Evolutionary conservation across 371 early-diverging fungal genomes (phyloP), one percentile per base, ranked within the genome.

Genomic region (Lichtheimia hyalospora): DNA sequence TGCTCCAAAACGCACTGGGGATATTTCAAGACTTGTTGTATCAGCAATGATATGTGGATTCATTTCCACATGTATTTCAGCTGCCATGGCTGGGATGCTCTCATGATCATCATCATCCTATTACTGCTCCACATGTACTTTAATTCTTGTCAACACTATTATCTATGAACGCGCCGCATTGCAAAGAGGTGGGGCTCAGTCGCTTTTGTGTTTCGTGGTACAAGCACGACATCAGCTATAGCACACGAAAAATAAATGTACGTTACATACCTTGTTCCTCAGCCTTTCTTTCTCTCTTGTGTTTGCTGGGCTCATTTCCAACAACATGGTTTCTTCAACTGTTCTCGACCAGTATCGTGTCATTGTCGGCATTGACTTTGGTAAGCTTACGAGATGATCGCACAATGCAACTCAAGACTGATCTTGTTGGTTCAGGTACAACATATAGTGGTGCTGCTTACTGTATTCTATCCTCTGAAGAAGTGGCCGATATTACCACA

Each of bases 11-110:
- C 82, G 94, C 62, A 85, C 84, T 41, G 85, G 76, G 51, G 92
- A 92, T 40, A 81, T 93, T 54, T 89, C 94, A 12, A 63, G 77
- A 25, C 63, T 94, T 24, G 94, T 92, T 39, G 66, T 93, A 12
- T 88, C 90, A 42, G 91, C 94, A 40, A 90, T 92, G 82, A 64
- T 94, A 51, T 85, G 86, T 54, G 96, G 96, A 58, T 87, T 91
- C 34, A 63, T 90, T 24, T 83, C 89, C 44, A 96, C 96, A 34
- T 89, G 89, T 79, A 74, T 92, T 61, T 88, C 91, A 16, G 94
- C 96, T 42, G 79, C 89, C 34, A 89, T 96, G 68, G 96, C 93
- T 68, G 89, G 93, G 64, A 83, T 87, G 70, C 80, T 90, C 39
- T 46, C 46, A 10, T 46, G 21, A 21, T 46, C n/a, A 25, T 25